Base-by-base conservation (phyloP, 768 basidiomycete species). In the Phlegmacium glaucopus region DNA sequence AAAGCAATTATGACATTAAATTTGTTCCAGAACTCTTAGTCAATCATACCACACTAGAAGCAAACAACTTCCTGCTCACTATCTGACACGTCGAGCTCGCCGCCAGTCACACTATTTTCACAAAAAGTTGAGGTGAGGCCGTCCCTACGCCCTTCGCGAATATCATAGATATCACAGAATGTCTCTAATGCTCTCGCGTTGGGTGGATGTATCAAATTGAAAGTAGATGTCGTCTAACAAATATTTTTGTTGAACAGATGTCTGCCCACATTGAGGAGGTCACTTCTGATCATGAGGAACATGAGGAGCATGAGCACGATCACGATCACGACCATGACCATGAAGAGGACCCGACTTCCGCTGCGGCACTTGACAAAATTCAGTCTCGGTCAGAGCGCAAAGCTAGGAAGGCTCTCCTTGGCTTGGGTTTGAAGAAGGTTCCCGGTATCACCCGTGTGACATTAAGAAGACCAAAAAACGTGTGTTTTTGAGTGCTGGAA, bases 381-480 rank as follows among this genome's bases (percentile, higher is more conserved):
- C 90, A 94, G 72, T 94, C 91, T 45, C 86, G 91, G 54, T 85
- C 93, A 30, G 94, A 97, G 71, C 86, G 94, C 59, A 96, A 95
- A 69, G 93, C 94, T 43, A 80, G 94, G 65, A 96, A 97, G 72
- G 93, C 94, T 12, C 82, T 97, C 44, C 78, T 94, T 55, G 75
- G 85, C 56, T 77, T 98, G 58, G 96, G 96, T 34, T 72, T 99
- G 69, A 96, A 96, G 75, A 87, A 83, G 69, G 88, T 99, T 47
- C 81, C 86, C 48, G 85, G 81, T 58, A 97, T 99, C 69, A 96
- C 91, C 59, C 82, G 96, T 47, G 96, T 99, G 45, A 95, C 93
- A 48, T 77, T 99, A 61, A 78, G 94, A 64, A 80, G 94, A 67
- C 90, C 96, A 41, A 97, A 97, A 75, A 94, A 93, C 64, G 93